A percentile compares a stretch with the other conserved stretches of the same genome.
These are phyloP conservation scores for Arctium lappa DNA, from an alignment of 129 eudicot genomes.

Conservation along the genomic window DNA sequence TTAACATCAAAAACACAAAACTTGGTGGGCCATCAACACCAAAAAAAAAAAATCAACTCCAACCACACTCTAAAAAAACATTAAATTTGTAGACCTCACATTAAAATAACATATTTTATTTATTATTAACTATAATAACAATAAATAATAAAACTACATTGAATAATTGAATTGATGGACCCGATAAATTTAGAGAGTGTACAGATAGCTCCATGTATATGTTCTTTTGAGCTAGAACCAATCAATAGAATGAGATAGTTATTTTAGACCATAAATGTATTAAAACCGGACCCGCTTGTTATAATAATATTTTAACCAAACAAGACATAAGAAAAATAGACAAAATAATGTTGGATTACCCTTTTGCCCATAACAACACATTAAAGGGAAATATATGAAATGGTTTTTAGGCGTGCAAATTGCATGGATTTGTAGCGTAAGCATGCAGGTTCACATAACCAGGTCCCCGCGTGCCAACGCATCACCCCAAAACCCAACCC, in stretches of 20 bases:
- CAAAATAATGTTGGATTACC: conserved; percentile 1
- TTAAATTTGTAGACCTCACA: no score
- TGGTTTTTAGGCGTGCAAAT: conserved; percentile 23
- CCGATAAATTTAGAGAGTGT: no score
- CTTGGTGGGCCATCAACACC: no score
- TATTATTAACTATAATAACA: no score
- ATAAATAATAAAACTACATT: no score
- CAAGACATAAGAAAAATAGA: conserved; percentile 1
- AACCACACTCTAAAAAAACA: no score
- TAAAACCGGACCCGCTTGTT: not conserved
- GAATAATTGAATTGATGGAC: no score
- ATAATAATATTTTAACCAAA: conserved; percentile 8
- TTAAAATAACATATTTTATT: no score
- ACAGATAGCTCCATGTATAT: no score
- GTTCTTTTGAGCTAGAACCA: no score
- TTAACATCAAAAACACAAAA: no score
- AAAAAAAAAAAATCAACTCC: no score
- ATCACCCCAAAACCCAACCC: not conserved
- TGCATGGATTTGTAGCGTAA: conserved; percentile 35
- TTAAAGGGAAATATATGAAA: not conserved
- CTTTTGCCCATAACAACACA: conserved; percentile 12
- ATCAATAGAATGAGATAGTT: not conserved
- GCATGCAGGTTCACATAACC: conserved; percentile 33
- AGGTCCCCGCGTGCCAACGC: conserved; percentile 36
- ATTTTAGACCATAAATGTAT: not conserved